Evolutionary conservation across 2,329 filamentous ascomycete species (phyloP).

Genomic region (Emergomyces africanus): DNA sequence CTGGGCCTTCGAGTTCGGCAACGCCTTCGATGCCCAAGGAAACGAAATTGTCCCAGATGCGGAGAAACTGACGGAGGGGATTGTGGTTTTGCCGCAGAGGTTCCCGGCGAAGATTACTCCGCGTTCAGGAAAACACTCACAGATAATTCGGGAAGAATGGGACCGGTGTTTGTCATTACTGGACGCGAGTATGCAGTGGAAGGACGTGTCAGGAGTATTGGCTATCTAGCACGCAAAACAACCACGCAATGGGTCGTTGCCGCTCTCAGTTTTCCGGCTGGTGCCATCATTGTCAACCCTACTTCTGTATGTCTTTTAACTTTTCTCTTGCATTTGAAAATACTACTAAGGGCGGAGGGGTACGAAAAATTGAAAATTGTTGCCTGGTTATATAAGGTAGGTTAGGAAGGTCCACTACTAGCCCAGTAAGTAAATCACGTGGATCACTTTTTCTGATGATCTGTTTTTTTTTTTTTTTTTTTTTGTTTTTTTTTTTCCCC

Average conservation of each 20-base stretch:
- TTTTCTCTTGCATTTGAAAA: too few species aligned
- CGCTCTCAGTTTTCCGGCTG: too few species aligned
- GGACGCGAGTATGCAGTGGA: not conserved
- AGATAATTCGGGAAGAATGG: not conserved
- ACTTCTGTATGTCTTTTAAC: too few species aligned
- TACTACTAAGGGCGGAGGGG: too few species aligned
- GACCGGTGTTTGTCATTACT: not conserved
- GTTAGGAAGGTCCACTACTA: too few species aligned
- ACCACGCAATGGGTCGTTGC: not conserved
- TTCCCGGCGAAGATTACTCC: constrained; percentile 7
- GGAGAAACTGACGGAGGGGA: constrained; percentile 4
- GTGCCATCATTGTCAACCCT: too few species aligned
- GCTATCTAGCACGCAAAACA: not conserved
- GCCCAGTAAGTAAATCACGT: too few species aligned
- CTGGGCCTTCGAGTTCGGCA: constrained; percentile 32
- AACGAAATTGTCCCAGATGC: constrained; percentile 9
- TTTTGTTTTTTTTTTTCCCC: too few species aligned
- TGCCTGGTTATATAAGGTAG: too few species aligned
- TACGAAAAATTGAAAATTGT: too few species aligned
- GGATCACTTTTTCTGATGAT: too few species aligned
- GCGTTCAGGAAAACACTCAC: not conserved
- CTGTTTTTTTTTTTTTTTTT: too few species aligned
- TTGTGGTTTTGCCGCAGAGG: constrained; percentile 4
- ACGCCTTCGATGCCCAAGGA: constrained; percentile 3
- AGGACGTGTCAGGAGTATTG: not conserved